Conservation (phyloP, 495 filamentous ascomycete genomes). For the Penicillium angulare region DNA sequence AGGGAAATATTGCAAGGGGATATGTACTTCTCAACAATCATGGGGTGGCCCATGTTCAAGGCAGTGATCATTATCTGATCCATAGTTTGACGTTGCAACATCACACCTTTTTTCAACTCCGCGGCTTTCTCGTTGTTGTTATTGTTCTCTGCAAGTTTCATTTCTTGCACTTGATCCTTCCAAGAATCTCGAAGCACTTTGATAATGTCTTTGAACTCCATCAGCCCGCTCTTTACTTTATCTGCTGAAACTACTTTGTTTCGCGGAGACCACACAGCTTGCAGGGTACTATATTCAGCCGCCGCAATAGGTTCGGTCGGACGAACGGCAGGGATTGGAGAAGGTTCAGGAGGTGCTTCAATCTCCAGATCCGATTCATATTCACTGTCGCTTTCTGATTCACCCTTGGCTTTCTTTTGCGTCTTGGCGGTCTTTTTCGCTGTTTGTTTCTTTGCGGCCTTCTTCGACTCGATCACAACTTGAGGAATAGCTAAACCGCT, state of each 20-base stretch:
- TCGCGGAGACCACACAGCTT: conserved; percentile 63
- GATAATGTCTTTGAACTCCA: conserved; percentile 61
- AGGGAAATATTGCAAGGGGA: conserved; percentile 1
- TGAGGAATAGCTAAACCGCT: conserved; percentile 2
- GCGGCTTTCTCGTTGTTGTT: conserved; percentile 40
- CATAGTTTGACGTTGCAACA: conserved; percentile 57
- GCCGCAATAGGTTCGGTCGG: conserved; percentile 54
- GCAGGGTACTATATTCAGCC: conserved; percentile 60
- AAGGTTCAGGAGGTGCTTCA: conserved; percentile 44
- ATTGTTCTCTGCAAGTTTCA: conserved; percentile 58
- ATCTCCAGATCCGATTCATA: conserved; percentile 51
- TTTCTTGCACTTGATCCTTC: conserved; percentile 56
- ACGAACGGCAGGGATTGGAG: conserved; percentile 50
- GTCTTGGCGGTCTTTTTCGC: conserved; percentile 27
- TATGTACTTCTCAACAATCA: conserved; percentile 65
- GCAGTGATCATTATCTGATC: conserved; percentile 59
- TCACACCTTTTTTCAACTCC: conserved; percentile 46
- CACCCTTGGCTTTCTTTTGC: conserved; percentile 30
- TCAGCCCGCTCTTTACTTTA: conserved; percentile 51
- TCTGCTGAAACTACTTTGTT: conserved; percentile 42
- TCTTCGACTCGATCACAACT: conserved; percentile 9
- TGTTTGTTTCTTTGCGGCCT: conserved; percentile 13
- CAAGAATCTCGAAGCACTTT: conserved; percentile 61
- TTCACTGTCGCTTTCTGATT: conserved; percentile 49
- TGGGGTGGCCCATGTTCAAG: conserved; percentile 59